Evolutionary conservation across 2,329 filamentous ascomycete species (phyloP).

Genomic region (Periconia digitata): DNA sequence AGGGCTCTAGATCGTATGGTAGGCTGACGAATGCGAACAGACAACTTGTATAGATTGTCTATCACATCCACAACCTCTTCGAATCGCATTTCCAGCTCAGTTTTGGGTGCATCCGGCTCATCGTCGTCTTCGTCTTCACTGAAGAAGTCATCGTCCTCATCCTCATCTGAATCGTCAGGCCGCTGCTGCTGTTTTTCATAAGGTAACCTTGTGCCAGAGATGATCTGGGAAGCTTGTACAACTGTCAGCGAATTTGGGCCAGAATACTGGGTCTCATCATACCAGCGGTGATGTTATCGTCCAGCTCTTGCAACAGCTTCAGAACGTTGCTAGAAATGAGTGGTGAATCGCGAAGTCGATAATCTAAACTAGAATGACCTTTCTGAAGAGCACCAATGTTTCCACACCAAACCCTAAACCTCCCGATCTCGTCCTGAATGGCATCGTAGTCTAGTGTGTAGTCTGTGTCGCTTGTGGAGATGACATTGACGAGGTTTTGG

Average conservation of each 20-base stretch:
- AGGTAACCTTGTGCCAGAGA: slow-evolving; percentile 32
- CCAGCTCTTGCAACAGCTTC: slow-evolving; percentile 37
- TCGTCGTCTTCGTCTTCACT: slow-evolving; percentile 31
- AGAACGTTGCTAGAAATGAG: slow-evolving; percentile 35
- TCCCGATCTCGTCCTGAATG: slow-evolving; percentile 40
- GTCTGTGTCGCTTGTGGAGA: slow-evolving; percentile 18
- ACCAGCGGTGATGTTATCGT: slow-evolving; percentile 30
- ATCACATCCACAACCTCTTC: slow-evolving; percentile 40
- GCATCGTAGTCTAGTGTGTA: slow-evolving; percentile 27
- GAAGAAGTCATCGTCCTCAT: slow-evolving; percentile 29
- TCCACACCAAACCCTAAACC: slow-evolving; percentile 40
- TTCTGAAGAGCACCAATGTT: slow-evolving; percentile 41
- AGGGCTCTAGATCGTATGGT: slow-evolving; percentile 37
- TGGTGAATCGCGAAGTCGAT: slow-evolving; percentile 40
- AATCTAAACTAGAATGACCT: slow-evolving; percentile 41
- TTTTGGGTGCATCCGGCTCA: slow-evolving; percentile 20
- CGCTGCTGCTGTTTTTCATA: slow-evolving; percentile 32
- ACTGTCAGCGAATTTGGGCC: not conserved
- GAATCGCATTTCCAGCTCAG: slow-evolving; percentile 39
- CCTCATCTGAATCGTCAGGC: slow-evolving; percentile 18
- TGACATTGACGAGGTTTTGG: slow-evolving; percentile 22
- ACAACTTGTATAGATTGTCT: slow-evolving; percentile 42
- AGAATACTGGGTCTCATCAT: not conserved
- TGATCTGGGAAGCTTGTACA: slow-evolving; percentile 22
- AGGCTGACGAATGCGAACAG: slow-evolving; percentile 39